Evolutionary conservation across 495 filamentous ascomycete species (phyloP).

Genomic region (Neurospora sp.): DNA sequence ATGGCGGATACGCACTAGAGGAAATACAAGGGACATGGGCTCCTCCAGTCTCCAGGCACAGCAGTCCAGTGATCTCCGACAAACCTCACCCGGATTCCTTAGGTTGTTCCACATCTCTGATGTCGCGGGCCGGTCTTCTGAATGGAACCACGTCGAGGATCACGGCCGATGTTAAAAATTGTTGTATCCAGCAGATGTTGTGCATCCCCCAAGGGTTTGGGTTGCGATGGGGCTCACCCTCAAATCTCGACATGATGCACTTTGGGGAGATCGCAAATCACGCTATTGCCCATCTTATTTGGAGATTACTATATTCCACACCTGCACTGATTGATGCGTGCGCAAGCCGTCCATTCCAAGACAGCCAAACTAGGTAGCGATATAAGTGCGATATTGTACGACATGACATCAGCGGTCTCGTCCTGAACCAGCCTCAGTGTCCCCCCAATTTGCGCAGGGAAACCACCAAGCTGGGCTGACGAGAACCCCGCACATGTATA

Average conservation of each 20-base stretch:
- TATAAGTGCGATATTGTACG: not conserved
- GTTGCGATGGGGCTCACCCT: not conserved
- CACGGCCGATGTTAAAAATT: not conserved
- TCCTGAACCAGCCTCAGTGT: not conserved
- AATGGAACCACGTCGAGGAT: not conserved
- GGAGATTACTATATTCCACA: not conserved
- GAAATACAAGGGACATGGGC: not conserved
- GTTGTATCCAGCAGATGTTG: not conserved
- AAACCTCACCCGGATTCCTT: not conserved
- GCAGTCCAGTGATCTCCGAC: not conserved
- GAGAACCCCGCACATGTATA: not conserved
- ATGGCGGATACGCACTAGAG: not conserved
- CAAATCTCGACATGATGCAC: not conserved
- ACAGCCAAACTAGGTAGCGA: not conserved
- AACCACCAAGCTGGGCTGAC: not conserved
- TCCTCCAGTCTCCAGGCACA: not conserved
- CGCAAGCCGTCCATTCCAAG: not conserved
- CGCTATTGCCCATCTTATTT: not conserved
- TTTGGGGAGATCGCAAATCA: not conserved
- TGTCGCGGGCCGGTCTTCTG: not conserved
- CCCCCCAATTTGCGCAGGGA: not conserved
- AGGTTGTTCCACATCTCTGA: not conserved
- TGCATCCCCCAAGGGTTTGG: not conserved
- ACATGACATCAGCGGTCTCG: not conserved
- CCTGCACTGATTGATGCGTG: not conserved